Evolutionary conservation across 352 stramenopile species (phyloP).

Genomic region (Pythium aquatile): DNA sequence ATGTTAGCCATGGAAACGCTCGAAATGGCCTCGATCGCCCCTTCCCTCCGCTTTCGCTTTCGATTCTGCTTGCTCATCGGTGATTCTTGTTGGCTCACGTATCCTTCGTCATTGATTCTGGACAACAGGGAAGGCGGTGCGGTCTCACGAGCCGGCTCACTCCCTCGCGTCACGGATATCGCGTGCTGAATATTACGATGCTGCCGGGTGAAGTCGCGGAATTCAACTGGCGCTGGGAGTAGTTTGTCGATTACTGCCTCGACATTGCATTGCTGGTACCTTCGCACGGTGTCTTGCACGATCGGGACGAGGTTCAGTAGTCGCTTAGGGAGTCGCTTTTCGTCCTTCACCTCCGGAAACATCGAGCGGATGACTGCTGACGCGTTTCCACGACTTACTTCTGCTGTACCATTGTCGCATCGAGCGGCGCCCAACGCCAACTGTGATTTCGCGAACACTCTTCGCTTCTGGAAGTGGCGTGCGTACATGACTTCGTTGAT

Average conservation of each 20-base stretch:
- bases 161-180: not conserved
- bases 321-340: conserved; percentile 54
- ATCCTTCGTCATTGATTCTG: conserved; percentile 38
- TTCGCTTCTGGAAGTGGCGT: conserved; percentile 35
- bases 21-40: conserved; percentile 50
- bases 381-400: conserved; percentile 30
- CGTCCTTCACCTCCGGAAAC: conserved; percentile 29
- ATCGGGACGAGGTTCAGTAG: conserved; percentile 61
- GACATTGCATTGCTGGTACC: conserved; percentile 38
- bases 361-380: conserved; percentile 47
- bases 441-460: conserved; percentile 37
- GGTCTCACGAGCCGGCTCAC: not conserved
- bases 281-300: conserved; percentile 44
- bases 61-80: conserved; percentile 19
- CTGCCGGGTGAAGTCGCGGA: conserved; percentile 48
- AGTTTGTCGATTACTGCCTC: conserved; percentile 34
- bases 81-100: conserved; percentile 45
- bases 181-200: conserved; percentile 27
- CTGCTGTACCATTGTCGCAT: conserved; percentile 16
- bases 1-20: conserved; percentile 24
- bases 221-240: conserved; percentile 31
- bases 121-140: not conserved
- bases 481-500: conserved; percentile 73
- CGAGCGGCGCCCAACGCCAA: conserved; percentile 10
- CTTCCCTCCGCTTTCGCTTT: conserved; percentile 50